Base-by-base conservation (phyloP, 2,329 filamentous ascomycete species). In the Rhinocladiella mackenziei region DNA sequence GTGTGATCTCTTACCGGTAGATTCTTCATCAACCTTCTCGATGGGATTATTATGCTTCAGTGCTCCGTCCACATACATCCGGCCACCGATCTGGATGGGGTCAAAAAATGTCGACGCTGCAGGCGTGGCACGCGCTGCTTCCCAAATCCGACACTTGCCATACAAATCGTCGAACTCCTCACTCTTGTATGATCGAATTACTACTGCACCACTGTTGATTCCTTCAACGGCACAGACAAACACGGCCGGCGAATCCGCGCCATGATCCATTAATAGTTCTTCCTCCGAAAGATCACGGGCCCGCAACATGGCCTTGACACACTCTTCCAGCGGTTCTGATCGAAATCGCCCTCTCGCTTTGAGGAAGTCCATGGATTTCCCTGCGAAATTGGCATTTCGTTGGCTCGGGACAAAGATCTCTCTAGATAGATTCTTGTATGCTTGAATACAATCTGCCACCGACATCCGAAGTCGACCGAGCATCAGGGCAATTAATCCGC, bases 401-500 rank as follows among this genome's bases (percentile, higher is more conserved):
- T 33, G 31, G 11, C 43, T 51, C 5, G 55, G 44, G 14, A 54
- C 41, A 10, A 63, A 62, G 4, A 62, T 49, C 0, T 48, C 42
- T 15, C 55, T 38, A 29, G 56, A 58, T 15, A 63, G 44, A 4
- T 46, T 32, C 6, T 45, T 44, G 29, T 67, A 68, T n/a, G 56
- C 56, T 2, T 51, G 4, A 10, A 67, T 58, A 19, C 59, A 63
- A 22, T 64, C 58, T 1, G 62, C 54, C 1, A 63, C 48, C 8
- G 39, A 53, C 59, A 67, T 65, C 3, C 59, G 51, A 0, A 68
- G 48, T 1, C 63, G 53, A 1, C 62, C 63, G 0, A 68, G 49
- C 61, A 67, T 66, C 10, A 67, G 60, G 0, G 62, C 62, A 17
- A 67, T 64, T 3, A 68, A 33, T 17, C 30, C 30, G 30, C 30